Base-by-base conservation (phyloP, 257 asterid genomes). In the Solanum pimpinellifolium region DNA sequence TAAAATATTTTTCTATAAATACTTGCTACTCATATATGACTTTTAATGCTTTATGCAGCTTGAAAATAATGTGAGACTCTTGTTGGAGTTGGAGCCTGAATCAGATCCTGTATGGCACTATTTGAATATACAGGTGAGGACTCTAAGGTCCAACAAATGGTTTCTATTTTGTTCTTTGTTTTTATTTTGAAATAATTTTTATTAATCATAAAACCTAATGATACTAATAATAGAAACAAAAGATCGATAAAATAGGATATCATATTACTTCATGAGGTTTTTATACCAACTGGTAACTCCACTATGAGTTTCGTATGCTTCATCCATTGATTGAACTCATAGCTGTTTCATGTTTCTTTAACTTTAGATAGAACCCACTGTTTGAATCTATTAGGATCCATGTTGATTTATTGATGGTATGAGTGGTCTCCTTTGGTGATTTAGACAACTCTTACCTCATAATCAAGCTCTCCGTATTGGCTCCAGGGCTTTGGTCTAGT, bases 21-120 rank as follows among this genome's bases (percentile, higher is more conserved):
- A 75, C 25, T 66, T 60, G 68, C 9, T 68, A 7, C 60, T 81
- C 66, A 39, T 56, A 23, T 74, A 89, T 83, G 76, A 46, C 46
- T 89, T 87, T 84, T 91, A 88, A 83, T 90, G 89, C 86, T 87
- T 94, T 88, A 23, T 94, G 95, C 89, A 97, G 99, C 99, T 97
- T 91, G 99, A 97, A 93, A 97, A 97, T 91, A 93, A 91, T 27
- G 98, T 94, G 90, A 93, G 99, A 84, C 98, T 95, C 90, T 89
- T 97, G 84, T 86, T 94, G 97, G 99, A 97, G 93, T 97, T 97
- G 91, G 99, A 97, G 76, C 98, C 99, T 16, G 99, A 94, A 88
- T 93, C 98, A n/a, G 98, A 97, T 94, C 99, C 99, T 86, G 94
- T 95, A 74, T 94, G 96, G 94, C 98, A 94, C 91, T 97, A 97